Conservation (phyloP, 352 stramenopile species). For the Elongisporangium undulatum region DNA sequence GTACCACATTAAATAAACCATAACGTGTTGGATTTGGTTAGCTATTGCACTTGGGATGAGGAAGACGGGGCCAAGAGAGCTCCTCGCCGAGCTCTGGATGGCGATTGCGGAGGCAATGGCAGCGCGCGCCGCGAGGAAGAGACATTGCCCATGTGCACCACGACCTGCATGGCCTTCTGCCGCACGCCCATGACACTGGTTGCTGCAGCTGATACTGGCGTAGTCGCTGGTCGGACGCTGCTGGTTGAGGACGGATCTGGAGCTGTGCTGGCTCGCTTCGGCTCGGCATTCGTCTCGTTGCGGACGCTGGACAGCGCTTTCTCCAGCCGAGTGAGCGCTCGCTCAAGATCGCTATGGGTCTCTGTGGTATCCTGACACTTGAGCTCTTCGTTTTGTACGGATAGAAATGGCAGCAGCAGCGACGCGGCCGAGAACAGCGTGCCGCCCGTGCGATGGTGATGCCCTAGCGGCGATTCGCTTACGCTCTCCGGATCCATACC, state of each 20-base stretch:
- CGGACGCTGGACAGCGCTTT: not conserved
- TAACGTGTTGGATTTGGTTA: not conserved
- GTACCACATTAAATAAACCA: not conserved
- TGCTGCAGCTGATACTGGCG: not conserved
- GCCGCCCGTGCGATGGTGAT: slow-evolving; percentile 9
- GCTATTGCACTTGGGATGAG: not conserved
- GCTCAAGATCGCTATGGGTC: not conserved
- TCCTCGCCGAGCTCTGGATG: not conserved
- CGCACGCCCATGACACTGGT: not conserved
- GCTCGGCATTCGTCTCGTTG: not conserved
- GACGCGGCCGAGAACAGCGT: slow-evolving; percentile 15
- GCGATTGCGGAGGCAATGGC: not conserved
- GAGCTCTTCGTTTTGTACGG: not conserved
- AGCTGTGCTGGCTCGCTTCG: not conserved
- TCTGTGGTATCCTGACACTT: not conserved
- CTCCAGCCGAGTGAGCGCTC: not conserved
- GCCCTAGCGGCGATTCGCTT: not conserved
- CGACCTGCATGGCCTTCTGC: not conserved
- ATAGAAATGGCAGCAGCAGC: slow-evolving; percentile 1
- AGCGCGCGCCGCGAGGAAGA: not conserved
- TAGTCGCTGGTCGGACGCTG: not conserved
- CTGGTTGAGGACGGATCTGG: not conserved
- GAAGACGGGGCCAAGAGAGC: not conserved
- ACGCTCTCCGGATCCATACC: not conserved
- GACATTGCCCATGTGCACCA: not conserved